Conservation (phyloP, 1,284 basidiomycete genomes). For the Schizopora paradoxa region DNA sequence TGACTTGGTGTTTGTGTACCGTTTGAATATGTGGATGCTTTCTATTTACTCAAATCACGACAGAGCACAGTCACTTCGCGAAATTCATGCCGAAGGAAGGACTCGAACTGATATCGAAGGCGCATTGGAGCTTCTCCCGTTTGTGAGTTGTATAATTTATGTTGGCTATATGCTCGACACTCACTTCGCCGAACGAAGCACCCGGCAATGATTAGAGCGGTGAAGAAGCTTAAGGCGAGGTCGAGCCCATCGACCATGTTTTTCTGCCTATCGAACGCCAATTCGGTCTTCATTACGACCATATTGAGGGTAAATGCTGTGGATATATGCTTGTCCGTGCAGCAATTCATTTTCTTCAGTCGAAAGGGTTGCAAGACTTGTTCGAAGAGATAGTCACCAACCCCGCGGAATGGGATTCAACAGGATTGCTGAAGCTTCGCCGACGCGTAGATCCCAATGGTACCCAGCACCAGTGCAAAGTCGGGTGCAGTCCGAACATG, state of each 20-base stretch:
- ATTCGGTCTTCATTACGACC: conserved; percentile 87
- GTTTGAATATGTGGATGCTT: conserved; percentile 7
- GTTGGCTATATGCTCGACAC: neutral
- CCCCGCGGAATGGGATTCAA: conserved; percentile 76
- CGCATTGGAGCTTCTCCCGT: conserved; percentile 78
- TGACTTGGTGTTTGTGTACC: conserved; percentile 75
- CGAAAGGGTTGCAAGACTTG: conserved; percentile 65
- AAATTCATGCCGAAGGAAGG: conserved; percentile 65
- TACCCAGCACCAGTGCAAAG: conserved; percentile 78
- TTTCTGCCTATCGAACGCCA: conserved; percentile 92
- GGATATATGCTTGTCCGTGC: conserved; percentile 3
- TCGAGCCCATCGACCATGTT: conserved; percentile 68
- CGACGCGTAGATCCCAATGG: conserved; percentile 72
- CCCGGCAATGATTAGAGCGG: conserved; percentile 92
- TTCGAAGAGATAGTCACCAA: conserved; percentile 93
- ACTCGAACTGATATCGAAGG: conserved; percentile 73
- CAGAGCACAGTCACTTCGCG: conserved; percentile 73
- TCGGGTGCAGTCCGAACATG: conserved; percentile 96
- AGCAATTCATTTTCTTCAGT: conserved; percentile 34
- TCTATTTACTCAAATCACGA: conserved; percentile 14
- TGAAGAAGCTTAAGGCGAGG: conserved; percentile 67
- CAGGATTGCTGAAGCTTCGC: conserved; percentile 72
- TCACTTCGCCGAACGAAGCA: conserved; percentile 56
- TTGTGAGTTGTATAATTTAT: conserved; percentile 50
- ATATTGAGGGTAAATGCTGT: conserved; percentile 64